Conservation (phyloP, 2,329 filamentous ascomycete species). For the Periglandula ipomoeae region DNA sequence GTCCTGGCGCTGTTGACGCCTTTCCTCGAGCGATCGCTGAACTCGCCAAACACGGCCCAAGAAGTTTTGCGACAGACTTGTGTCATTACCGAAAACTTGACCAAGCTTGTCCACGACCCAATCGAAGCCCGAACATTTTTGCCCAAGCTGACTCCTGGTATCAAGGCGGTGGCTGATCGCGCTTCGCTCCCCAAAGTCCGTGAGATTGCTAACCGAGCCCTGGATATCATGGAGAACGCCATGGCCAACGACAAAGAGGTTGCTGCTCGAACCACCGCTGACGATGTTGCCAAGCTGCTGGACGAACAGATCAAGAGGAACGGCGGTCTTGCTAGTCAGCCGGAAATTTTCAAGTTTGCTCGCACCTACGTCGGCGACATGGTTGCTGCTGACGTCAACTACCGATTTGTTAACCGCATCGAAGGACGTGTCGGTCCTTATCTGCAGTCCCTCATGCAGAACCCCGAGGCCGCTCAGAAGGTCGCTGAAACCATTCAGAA, state of each 20-base stretch:
- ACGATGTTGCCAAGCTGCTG: constrained; percentile 67
- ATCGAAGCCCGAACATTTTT: constrained; percentile 91
- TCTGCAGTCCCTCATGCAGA: constrained; percentile 58
- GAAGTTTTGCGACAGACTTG: constrained; percentile 94
- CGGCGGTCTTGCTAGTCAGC: constrained; percentile 50
- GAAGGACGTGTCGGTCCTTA: constrained; percentile 63
- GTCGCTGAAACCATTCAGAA: constrained; percentile 67
- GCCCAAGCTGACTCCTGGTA: constrained; percentile 87
- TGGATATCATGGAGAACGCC: constrained; percentile 84
- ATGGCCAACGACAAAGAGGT: constrained; percentile 66
- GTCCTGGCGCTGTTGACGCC: constrained; percentile 91
- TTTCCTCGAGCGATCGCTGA: constrained; percentile 86
- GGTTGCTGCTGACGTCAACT: constrained; percentile 81
- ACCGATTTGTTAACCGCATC: constrained; percentile 69
- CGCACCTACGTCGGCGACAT: constrained; percentile 72
- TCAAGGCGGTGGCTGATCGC: constrained; percentile 77
- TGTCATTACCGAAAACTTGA: constrained; percentile 95
- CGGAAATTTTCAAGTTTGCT: constrained; percentile 55
- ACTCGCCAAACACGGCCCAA: constrained; percentile 82
- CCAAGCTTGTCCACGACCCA: constrained; percentile 92
- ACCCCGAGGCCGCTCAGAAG: constrained; percentile 47
- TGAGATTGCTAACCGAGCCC: constrained; percentile 73
- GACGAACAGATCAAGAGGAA: constrained; percentile 67
- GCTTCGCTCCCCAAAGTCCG: constrained; percentile 92
- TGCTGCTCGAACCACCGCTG: constrained; percentile 56